Evolutionary conservation across 2,329 filamentous ascomycete species (phyloP), one percentile per base, ranked within the genome.

Genomic region (Penicillium decumbens): DNA sequence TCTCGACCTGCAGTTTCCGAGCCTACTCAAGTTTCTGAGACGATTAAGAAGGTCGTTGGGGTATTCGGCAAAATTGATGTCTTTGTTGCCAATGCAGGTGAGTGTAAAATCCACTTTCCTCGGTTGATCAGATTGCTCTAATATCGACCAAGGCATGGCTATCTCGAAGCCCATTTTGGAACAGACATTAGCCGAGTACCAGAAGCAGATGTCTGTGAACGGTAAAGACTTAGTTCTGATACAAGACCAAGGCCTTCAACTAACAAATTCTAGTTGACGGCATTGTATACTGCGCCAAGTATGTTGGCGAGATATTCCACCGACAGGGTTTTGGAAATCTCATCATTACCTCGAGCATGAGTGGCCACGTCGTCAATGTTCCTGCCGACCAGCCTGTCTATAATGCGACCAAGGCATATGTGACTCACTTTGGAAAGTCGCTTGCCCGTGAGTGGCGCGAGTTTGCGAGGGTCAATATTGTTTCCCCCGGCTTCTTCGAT

Each of bases 401-500:
- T 64, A 82, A 82, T 53, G 73, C 72, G 6, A 77, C 74, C 27
- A 82, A 82, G 60, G 79, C 80, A 0, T 79, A 73, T 24, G 73
- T 81, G 13, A 78, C 75, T 2, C 80, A 82, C 47, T 73, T 82
- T 32, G 77, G 77, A 42, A 80, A 80, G 61, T 76, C 71, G 1
- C 67, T 82, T 24, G 78, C 80, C 0, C 68, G 76, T 4, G 79
- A 82, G 54, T 82, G 80, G 80, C 66, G 76, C 10, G 76, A 79
- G 3, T 80, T 81, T 54, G 79, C 79, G 3, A 71, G 80, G 3
- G 79, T 81, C 25, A 82, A 82, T 57, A 72, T 77, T 39, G 75
- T 82, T 9, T 76, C 73, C 0, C 77, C 77, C 0, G 77, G 77
- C 0, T 82, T 78, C 63, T 78, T 81, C 56, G 72, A 80, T 46